A percentile compares a stretch with the other conserved stretches of the same genome.
phyloP scores from a whole-genome alignment of 78 protist species.

The Chrysochromulina tobinii region DNA sequence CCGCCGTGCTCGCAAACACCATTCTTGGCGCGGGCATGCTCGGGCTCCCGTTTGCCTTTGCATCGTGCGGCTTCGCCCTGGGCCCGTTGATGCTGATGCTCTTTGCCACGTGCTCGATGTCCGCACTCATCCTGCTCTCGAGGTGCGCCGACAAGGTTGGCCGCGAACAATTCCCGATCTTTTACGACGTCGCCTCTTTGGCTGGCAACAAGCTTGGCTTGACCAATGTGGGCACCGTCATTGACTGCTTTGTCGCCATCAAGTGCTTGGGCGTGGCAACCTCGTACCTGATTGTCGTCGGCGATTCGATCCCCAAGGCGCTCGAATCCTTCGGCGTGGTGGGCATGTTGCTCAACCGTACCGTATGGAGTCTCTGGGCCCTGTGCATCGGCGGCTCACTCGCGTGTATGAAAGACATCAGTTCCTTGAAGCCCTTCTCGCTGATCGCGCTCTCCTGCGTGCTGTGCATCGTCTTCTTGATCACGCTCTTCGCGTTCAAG shows the following conservation, averaged over 20 bases:
- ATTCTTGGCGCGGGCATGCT: conserved; percentile 43
- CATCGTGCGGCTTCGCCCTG: background rate
- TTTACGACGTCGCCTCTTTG: background rate
- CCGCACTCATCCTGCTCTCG: background rate
- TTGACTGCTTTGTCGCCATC: background rate
- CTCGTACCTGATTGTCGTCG: conserved; percentile 25
- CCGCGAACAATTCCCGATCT: background rate
- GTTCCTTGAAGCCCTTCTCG: background rate
- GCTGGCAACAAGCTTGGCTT: background rate
- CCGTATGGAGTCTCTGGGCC: background rate
- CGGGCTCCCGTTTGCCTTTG: background rate
- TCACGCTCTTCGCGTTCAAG: background rate
- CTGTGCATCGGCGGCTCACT: background rate
- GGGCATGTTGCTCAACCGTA: too few species aligned
- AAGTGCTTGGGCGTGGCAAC: conserved; percentile 44
- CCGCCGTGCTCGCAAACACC: conserved; percentile 24
- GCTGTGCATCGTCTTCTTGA: background rate
- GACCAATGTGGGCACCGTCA: background rate
- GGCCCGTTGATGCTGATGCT: background rate
- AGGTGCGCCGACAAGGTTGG: background rate
- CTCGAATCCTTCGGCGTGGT: background rate
- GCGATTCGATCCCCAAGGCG: background rate
- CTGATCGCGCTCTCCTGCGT: background rate
- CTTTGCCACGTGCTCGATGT: background rate
- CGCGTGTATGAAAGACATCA: background rate